phyloP scores from a whole-genome alignment of 148 eudicot species.

The Rhododendron griersonianum region DNA sequence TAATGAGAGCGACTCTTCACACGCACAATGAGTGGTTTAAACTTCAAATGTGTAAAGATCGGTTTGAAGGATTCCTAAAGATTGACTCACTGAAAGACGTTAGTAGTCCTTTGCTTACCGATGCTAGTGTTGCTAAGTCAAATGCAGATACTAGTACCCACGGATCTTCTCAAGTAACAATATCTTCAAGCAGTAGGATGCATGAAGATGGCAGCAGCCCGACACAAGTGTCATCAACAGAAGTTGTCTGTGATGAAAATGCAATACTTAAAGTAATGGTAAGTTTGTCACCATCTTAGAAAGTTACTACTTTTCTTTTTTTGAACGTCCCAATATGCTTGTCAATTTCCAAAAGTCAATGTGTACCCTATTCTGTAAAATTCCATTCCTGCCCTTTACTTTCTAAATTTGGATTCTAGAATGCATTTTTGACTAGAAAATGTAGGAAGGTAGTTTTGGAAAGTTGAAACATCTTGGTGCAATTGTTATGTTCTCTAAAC shows the following conservation, averaged over 20 bases:
- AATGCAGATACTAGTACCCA: slow-evolving; percentile 36
- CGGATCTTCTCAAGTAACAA: slow-evolving; percentile 62
- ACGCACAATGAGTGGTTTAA: slow-evolving; percentile 87
- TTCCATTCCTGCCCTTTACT: background rate
- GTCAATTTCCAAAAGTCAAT: background rate
- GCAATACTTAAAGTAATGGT: slow-evolving; percentile 96
- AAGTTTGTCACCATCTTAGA: slow-evolving; percentile 22
- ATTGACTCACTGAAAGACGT: slow-evolving; percentile 68
- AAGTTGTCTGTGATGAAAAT: slow-evolving; percentile 60
- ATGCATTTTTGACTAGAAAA: background rate
- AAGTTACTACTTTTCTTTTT: background rate
- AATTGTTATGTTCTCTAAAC: background rate
- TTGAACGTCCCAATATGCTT: background rate
- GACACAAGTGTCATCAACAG: slow-evolving; percentile 56
- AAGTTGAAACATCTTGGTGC: background rate
- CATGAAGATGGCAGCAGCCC: slow-evolving; percentile 74
- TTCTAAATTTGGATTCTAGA: background rate
- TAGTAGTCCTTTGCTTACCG: slow-evolving; percentile 35
- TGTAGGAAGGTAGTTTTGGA: background rate
- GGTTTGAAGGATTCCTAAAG: slow-evolving; percentile 75
- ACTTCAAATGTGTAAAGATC: slow-evolving; percentile 88
- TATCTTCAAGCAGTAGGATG: slow-evolving; percentile 55
- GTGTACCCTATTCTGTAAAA: background rate
- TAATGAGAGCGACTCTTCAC: slow-evolving; percentile 64
- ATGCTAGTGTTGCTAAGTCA: slow-evolving; percentile 41